Evolutionary conservation across 2,329 filamentous ascomycete genomes (phyloP), one percentile per base, ranked within the genome.

Genomic region (Xylaria multiplex): DNA sequence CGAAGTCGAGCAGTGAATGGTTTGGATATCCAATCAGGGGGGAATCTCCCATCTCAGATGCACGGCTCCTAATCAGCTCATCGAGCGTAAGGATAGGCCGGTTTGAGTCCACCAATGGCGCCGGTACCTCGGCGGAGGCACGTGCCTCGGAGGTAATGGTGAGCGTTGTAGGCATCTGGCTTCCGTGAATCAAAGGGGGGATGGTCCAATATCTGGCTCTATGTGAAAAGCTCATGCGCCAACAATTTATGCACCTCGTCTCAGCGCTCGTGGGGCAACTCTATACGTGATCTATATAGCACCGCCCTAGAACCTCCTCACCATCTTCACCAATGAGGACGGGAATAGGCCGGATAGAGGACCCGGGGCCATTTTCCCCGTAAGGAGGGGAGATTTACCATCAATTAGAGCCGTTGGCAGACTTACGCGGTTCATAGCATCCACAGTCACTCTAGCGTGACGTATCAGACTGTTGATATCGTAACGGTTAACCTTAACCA

Each of bases 11-110:
- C 5, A 64, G 35, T 22, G 62, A 64, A 35, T 64, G 56, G n/a
- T 64, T 64, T 35, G 62, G 62, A 27, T 60, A 64, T 27, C 49
- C 62, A 50, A 64, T 64, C 48, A 64, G 35, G 13, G 62, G 62
- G 4, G 62, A 43, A 9, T 64, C 62, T 19, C 62, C 62, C 56
- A 64, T 60, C 49, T 64, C 62, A 50, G 49, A 64, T 7, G 56
- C 55, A 60, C 62, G 62, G 7, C 49, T 35, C 62, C 56, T 40
- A 11, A 64, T 50, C 35, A 64, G 9, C 55, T 64, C 56, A 27
- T 64, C 62, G 13, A 64, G 56, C 13, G 62, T 64, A 42, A 55
- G 49, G 43, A 64, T 59, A 5, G 62, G 49, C 50, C 49, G 48
- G 6, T 43, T 60, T 43, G 62, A 13, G 49, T 60, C 56, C 56